Evolutionary conservation across 139 green algal species (phyloP), one percentile per base, ranked within the genome.

Genomic region (Edaphochlamys debaryana): DNA sequence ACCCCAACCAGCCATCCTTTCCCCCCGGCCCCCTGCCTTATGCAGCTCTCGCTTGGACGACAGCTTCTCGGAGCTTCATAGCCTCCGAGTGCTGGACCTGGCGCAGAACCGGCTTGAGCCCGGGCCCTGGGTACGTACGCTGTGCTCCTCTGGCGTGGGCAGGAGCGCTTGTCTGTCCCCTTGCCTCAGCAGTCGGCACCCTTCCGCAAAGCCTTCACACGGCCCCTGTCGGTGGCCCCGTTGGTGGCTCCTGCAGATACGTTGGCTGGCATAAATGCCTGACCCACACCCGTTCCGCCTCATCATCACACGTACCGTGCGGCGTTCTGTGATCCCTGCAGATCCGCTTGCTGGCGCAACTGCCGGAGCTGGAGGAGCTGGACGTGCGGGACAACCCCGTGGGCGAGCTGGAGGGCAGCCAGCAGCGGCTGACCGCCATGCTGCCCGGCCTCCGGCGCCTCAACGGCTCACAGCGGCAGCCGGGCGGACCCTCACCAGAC

Each of bases 351-450:
- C n/a, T 82, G 42, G n/a, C 62, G 0, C 32, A 15, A 8, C 27
- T 82, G 63, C 63, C 76, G 1, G 41, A 30, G 0, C 42, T 82
- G 20, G 20, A 7, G 41, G 76, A 82, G 1, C 45, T 82, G 62
- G 76, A 82, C 63, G 5, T 82, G 2, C 41, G 42, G 9, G 76
- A 63, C 30, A 82, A 82, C 41, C 76, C 76, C 2, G 76, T 82
- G 1, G 73, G 76, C 7, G 6, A 52, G 0, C 60, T 74, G 4
- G 41, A 40, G 32, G 76, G 76, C 63, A 73, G 62, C 41, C 19
- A 64, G 9, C 42, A 67, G 32, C n/a, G 73, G 62, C 76, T 82
- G 42, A 42, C 34, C 29, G 76, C 76, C 6, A 42, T 42, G 45
- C 63, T 74, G 41, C 76, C 62, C 0, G 25, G 42, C 7, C 34